Conservation (phyloP, 108 stramenopile genomes). For the Ochromonas danica region DNA sequence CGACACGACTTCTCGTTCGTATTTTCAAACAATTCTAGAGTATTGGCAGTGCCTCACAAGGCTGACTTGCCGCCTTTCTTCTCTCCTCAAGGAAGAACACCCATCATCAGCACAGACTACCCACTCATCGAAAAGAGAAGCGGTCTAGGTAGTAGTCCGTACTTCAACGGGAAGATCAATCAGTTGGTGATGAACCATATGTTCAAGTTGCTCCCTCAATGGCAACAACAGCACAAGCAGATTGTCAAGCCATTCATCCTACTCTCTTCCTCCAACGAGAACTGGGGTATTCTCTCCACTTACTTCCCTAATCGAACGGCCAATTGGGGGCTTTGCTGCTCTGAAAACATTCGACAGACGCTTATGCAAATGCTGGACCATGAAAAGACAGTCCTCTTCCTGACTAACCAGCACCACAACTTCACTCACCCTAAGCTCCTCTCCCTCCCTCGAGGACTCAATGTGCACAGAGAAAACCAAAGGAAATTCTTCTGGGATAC, state of each 20-base stretch:
- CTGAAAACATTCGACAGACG: neutral
- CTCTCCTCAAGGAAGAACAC: no score
- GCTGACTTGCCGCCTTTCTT: no score
- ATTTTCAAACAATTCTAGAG: neutral
- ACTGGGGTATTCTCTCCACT: constrained; percentile 18
- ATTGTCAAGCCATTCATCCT: neutral
- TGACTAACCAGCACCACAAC: constrained; percentile 28
- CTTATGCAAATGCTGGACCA: neutral
- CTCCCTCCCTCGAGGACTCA: constrained; percentile 21
- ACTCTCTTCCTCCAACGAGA: constrained; percentile 9
- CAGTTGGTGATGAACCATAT: neutral
- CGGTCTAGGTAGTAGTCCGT: neutral
- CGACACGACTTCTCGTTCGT: neutral
- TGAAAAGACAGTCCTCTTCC: neutral
- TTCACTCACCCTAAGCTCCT: constrained; percentile 27
- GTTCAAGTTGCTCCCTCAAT: no score
- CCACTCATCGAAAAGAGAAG: neutral
- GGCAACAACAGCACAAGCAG: no score
- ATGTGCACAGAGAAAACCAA: neutral
- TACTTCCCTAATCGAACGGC: constrained; percentile 27
- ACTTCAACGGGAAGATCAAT: neutral
- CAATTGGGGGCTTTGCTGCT: constrained; percentile 19
- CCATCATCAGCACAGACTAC: no score
- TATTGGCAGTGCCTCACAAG: no score
- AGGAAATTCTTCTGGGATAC: neutral